Conservation (phyloP, 345 rosid species). For the Viola odorata region DNA sequence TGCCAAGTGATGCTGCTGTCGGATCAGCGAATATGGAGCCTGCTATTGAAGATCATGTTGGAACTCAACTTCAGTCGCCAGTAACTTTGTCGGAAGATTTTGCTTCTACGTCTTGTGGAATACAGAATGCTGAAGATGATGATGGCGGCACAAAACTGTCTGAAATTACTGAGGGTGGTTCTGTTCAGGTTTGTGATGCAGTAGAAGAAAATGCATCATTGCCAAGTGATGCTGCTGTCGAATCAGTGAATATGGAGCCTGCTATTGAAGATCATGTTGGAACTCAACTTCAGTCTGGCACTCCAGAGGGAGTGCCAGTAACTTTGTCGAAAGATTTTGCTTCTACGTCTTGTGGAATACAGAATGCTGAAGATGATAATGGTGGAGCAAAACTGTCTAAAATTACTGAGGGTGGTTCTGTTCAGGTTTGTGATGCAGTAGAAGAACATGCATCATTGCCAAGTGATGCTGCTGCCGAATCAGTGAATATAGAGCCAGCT, state of each 20-base stretch:
- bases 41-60: conserved; percentile 6
- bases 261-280: conserved; percentile 4
- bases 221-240: conserved; percentile 8
- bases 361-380: too few relatives aligned
- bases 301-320: conserved; percentile 1
- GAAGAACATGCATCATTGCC: conserved; percentile 11
- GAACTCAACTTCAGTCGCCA: not conserved
- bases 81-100: not conserved
- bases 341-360: not conserved
- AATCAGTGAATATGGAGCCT: conserved; percentile 13
- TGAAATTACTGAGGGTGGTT: too few relatives aligned
- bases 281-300: not conserved
- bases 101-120: conserved; percentile 4
- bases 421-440: not conserved
- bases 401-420: too few relatives aligned
- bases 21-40: conserved; percentile 13
- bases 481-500: conserved; percentile 11
- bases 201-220: conserved; percentile 5
- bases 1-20: conserved; percentile 10
- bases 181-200: not conserved
- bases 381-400: not conserved
- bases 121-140: not conserved
- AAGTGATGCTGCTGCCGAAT: conserved; percentile 7
- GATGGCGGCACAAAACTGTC: not conserved
- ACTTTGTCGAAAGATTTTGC: not conserved